phyloP scores from a whole-genome alignment of 2,329 filamentous ascomycete species.

The Epichloe amarillans region DNA sequence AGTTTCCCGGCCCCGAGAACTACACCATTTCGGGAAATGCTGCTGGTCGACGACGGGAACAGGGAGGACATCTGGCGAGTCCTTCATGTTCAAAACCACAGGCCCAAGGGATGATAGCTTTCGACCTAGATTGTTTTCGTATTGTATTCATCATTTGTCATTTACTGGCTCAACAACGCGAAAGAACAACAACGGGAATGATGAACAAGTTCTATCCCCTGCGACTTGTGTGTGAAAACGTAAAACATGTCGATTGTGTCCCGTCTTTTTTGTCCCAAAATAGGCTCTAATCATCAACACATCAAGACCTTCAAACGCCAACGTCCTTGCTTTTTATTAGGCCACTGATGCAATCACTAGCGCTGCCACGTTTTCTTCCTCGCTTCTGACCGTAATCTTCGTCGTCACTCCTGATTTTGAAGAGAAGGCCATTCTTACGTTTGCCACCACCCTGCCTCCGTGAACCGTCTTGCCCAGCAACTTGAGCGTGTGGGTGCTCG shows the following conservation, averaged over 20 bases:
- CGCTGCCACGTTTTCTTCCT: conserved; percentile 82
- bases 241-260: not conserved
- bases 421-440: conserved; percentile 85
- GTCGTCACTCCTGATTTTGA: conserved; percentile 88
- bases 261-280: not conserved
- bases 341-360: conserved; percentile 76
- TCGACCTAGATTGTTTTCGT: not conserved
- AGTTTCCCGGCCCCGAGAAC: too few relatives aligned
- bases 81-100: too few relatives aligned
- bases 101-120: too few relatives aligned
- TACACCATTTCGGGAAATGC: too few relatives aligned
- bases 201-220: not conserved
- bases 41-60: conserved; percentile 26
- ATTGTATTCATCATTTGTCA: not conserved
- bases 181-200: not conserved
- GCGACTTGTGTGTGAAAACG: not conserved
- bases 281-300: conserved; percentile 18
- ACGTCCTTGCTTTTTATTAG: conserved; percentile 31
- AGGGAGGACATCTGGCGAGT: conserved; percentile 31
- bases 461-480: conserved; percentile 89
- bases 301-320: conserved; percentile 24
- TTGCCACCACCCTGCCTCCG: conserved; percentile 77
- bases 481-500: conserved; percentile 87
- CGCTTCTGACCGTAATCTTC: conserved; percentile 83
- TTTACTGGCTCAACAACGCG: not conserved